Base-by-base conservation (phyloP, 2,329 filamentous ascomycete species). In the Aspergillus japonicus region DNA sequence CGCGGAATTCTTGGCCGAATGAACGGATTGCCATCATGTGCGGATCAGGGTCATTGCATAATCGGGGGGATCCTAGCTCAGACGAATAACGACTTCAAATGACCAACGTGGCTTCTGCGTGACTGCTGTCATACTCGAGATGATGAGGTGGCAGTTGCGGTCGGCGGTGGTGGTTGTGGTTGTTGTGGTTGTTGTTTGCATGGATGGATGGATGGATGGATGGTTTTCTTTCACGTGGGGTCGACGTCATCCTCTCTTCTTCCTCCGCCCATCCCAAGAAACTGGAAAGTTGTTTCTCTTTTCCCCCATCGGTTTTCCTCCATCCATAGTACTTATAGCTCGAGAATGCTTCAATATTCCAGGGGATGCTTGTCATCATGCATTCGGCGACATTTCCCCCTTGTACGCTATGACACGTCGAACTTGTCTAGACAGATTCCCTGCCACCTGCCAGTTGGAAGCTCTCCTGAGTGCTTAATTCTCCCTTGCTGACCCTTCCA, bases 401-500 rank as follows among this genome's bases (percentile, higher is more conserved):
- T 16, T 42, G 11, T 23, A 50, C n/a, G 52, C 21, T 29, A 56
- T 58, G 29, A 44, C 33, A 35, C 42, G 21, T 42, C 24, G 5
- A 11, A 11, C 14, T 47, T n/a, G n/a, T 23, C 31, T 53, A 29
- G 21, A 12, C 23, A 23, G 7, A 50, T 58, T 52, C 31, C 11
- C 12, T 23, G 23, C 23, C 23, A 23, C 23, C 47, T 59, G 44
- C 55, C 51, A 33, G 23, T 10, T 54, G 44, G 47, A 58, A 29
- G 51, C 52, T 50, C 31, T 61, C 47, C 48, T 61, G 47, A 31
- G 50, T 56, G 29, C 49, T 42, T 31, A 53, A 49, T 58, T 29
- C 50, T 58, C 63, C 59, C 60, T 64, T 65, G 61, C 60, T 63
- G 57, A 57, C 51, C 54, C 33, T 35, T 56, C 35, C 24, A 47